phyloP scores from a whole-genome alignment of 257 asterid genomes.

The Solanum corneliomulleri region DNA sequence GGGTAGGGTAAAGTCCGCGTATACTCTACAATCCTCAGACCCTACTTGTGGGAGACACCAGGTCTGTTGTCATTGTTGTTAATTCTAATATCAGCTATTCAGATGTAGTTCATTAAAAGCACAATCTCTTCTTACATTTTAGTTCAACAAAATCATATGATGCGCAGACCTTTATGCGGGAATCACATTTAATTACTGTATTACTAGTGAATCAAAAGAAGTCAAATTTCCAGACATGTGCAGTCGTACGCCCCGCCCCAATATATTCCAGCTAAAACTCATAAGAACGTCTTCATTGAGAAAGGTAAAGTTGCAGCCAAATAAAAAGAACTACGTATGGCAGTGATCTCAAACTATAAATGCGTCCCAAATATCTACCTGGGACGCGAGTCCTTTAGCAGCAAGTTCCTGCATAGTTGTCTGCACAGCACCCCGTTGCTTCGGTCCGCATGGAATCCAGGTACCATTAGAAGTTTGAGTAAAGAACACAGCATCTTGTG shows the following conservation, averaged over 20 bases:
- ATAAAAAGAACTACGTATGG: not conserved
- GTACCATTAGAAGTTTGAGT: conserved; percentile 39
- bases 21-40: not conserved
- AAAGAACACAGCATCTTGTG: conserved; percentile 92
- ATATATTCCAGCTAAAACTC: not conserved
- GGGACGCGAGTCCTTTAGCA: conserved; percentile 63
- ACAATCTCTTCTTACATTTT: not conserved
- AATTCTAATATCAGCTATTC: not conserved
- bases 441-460: conserved; percentile 94
- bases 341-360: not conserved
- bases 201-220: not conserved
- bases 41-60: not conserved
- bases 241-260: not conserved
- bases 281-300: not conserved
- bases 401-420: conserved; percentile 85
- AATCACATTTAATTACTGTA: not conserved
- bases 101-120: not conserved
- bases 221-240: not conserved
- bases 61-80: not conserved
- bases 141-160: not conserved
- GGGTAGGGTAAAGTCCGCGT: not conserved
- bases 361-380: conserved; percentile 31
- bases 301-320: not conserved
- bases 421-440: conserved; percentile 73
- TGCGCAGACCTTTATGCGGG: not conserved